These are phyloP conservation scores for Epicoccum nigrum DNA, from an alignment of 2,329 filamentous ascomycete genomes.

Conservation along the genomic window DNA sequence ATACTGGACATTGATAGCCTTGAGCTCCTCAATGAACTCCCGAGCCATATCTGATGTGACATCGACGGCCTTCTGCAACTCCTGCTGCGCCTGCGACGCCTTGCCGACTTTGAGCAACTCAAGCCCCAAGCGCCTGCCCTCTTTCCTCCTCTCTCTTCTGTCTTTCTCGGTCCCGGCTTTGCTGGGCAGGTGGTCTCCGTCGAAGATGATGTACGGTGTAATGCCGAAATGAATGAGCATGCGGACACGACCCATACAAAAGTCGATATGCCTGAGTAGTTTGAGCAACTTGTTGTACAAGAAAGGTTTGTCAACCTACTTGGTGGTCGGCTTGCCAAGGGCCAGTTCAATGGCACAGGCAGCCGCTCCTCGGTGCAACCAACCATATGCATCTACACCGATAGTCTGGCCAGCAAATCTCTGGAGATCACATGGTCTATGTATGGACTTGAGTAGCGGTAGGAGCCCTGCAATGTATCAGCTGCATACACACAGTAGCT, in stretches of 20 bases:
- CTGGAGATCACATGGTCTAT: conserved; percentile 84
- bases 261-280: conserved; percentile 77
- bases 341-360: conserved; percentile 91
- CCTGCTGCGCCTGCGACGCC: conserved; percentile 76
- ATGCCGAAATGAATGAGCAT: conserved; percentile 95
- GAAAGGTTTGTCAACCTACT: conserved; percentile 60
- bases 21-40: conserved; percentile 88
- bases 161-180: conserved; percentile 86
- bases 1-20: conserved; percentile 78
- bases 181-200: conserved; percentile 92
- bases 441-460: conserved; percentile 93
- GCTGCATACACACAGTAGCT: conserved; percentile 10
- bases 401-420: conserved; percentile 87
- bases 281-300: conserved; percentile 17
- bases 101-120: conserved; percentile 85
- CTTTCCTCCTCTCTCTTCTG: conserved; percentile 74
- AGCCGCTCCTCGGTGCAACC: conserved; percentile 92
- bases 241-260: conserved; percentile 84
- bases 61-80: conserved; percentile 94
- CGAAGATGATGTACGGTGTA: conserved; percentile 94
- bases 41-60: conserved; percentile 96
- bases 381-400: conserved; percentile 96
- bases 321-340: conserved; percentile 83
- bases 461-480: conserved; percentile 71
- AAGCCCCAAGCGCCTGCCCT: conserved; percentile 75